Evolutionary conservation across 768 basidiomycete genomes (phyloP).

Genomic region (Termitomyces sp.): DNA sequence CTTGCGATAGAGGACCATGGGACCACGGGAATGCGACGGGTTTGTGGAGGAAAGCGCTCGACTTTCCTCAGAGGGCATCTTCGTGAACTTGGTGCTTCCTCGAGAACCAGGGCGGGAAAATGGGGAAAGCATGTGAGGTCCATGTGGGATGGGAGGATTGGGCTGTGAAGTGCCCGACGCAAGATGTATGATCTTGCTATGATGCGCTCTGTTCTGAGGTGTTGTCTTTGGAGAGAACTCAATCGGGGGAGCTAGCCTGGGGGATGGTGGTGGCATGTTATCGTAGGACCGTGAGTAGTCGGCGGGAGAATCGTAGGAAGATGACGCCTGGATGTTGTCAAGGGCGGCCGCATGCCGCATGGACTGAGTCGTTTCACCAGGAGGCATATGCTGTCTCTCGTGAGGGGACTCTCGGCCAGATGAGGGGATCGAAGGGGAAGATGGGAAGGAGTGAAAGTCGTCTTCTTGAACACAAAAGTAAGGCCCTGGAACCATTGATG

Average conservation of each 20-base stretch:
- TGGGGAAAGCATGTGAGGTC: conserved; percentile 9
- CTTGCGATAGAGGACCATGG: conserved; percentile 31
- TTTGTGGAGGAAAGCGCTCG: conserved; percentile 6
- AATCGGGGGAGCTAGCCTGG: not conserved
- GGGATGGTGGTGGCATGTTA: not conserved
- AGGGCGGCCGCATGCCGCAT: conserved; percentile 6
- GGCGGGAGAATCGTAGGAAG: not conserved
- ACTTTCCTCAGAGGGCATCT: conserved; percentile 18
- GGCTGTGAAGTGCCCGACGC: conserved; percentile 14
- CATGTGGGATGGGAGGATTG: conserved; percentile 7
- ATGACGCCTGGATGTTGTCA: conserved; percentile 1
- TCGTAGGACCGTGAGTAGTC: not conserved
- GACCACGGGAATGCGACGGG: conserved; percentile 15
- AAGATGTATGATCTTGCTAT: conserved; percentile 6
- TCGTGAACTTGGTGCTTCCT: conserved; percentile 9
- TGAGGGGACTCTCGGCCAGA: not conserved
- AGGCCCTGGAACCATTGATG: conserved; percentile 11
- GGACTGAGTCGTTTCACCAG: not conserved
- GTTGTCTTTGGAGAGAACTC: too few species aligned
- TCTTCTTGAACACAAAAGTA: conserved; percentile 18
- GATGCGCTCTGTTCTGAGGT: not conserved
- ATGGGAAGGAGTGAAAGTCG: conserved; percentile 15
- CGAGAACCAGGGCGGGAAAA: conserved; percentile 16
- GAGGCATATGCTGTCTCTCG: conserved; percentile 16
- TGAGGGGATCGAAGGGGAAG: not conserved